Base-by-base conservation (phyloP, 2,329 filamentous ascomycete genomes). In the Sporothrix phasma region DNA sequence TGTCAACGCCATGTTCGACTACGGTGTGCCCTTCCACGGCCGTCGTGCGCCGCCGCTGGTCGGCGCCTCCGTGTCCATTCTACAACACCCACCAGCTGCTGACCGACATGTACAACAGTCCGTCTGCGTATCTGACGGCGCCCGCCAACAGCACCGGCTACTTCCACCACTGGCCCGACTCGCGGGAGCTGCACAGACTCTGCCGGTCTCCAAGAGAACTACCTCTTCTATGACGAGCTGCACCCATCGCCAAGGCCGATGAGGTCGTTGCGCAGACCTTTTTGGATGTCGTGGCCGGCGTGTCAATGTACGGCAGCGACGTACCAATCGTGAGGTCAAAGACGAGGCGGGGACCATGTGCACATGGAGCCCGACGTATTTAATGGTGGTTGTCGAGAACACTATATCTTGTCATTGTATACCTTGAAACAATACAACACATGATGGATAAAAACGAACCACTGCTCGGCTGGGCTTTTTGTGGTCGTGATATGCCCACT, bases 141-240 rank as follows among this genome's bases (percentile, higher is more conserved):
- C 87, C 88, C 3, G 78, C 82, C 5, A 85, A 90, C 70, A 82
- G 85, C 1, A 83, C 80, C 0, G 82, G 83, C 0, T 83, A 77
- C 49, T 84, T 81, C 63, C 78, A 82, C 51, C 74, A 81, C 24
- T 91, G 88, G 26, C 64, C 71, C 1, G 69, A 72, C 22, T 65
- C 67, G 8, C 62, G 64, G 4, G n/a, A 66, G 71, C 4, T 84
- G 81, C 67, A 70, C 70, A 4, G 65, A 75, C 64, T 75, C 76
- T 43, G 68, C 73, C 15, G 64, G 77, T 3, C 76, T 78, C 39
- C 73, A 78, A 39, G 82, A 88, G 68, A 85, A 82, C 53, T 92
- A 83, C 72, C 68, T 90, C 72, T 92, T 88, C 87, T 81, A 80
- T 69, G 88, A 93, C 74, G 82, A 86, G 71, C 73, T 92, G 71